phyloP scores from a whole-genome alignment of 208 protist species.

The Crithidia bombi region DNA sequence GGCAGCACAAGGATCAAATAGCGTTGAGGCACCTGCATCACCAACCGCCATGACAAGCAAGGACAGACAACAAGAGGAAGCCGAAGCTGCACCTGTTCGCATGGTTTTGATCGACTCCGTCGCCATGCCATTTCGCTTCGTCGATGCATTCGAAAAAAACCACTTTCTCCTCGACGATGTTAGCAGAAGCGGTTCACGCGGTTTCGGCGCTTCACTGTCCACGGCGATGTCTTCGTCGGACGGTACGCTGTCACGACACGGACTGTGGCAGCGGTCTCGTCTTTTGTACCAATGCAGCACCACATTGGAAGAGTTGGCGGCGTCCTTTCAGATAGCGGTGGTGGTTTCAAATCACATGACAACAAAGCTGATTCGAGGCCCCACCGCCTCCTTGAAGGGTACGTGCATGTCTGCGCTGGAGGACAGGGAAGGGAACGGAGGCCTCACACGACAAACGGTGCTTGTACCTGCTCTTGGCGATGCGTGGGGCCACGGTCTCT shows the following conservation, averaged over 20 bases:
- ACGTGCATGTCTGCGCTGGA: too few species aligned
- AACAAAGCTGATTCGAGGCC: constrained; percentile 31
- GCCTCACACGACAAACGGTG: not conserved
- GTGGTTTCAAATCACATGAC: constrained; percentile 92
- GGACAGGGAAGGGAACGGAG: not conserved
- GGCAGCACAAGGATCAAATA: too few species aligned
- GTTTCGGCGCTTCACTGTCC: too few species aligned
- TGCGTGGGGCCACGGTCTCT: constrained; percentile 58
- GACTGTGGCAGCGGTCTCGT: constrained; percentile 52
- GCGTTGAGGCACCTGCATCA: not conserved
- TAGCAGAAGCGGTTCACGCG: not conserved
- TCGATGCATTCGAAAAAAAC: constrained; percentile 17
- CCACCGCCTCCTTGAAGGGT: not conserved
- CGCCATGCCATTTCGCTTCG: constrained; percentile 78
- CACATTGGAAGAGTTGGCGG: constrained; percentile 54
- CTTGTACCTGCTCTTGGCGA: constrained; percentile 82
- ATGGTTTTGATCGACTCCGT: constrained; percentile 91
- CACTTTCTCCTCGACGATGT: not conserved
- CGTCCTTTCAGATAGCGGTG: constrained; percentile 48
- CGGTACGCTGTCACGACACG: constrained; percentile 9
- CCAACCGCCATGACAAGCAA: not conserved
- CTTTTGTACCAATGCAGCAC: constrained; percentile 68
- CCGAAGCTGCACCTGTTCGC: constrained; percentile 23
- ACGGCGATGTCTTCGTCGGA: not conserved
- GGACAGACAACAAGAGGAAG: not conserved